phyloP scores from a whole-genome alignment of 2,329 filamentous ascomycete genomes.

The Basipetospora sp. region DNA sequence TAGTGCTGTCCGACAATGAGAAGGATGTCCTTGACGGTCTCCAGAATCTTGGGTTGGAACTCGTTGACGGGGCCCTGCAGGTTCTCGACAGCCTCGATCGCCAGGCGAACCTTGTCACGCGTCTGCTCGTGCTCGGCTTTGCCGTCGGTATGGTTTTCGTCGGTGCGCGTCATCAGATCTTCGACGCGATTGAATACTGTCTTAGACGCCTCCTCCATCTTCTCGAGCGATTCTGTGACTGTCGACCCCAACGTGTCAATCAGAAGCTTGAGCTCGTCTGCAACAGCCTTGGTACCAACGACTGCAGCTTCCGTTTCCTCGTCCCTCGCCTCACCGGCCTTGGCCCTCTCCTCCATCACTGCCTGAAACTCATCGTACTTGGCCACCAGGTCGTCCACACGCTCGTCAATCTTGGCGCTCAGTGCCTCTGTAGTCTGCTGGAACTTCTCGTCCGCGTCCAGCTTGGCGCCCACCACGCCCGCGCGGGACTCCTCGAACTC shows the following conservation, averaged over 20 bases:
- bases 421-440: slow-evolving; percentile 41
- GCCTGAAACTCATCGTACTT: slow-evolving; percentile 81
- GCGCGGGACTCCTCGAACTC: slow-evolving; percentile 81
- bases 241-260: slow-evolving; percentile 72
- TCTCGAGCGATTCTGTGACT: slow-evolving; percentile 70
- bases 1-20: slow-evolving; percentile 72
- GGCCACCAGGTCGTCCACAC: slow-evolving; percentile 59
- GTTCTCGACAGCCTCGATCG: slow-evolving; percentile 56
- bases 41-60: slow-evolving; percentile 75
- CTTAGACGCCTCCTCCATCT: slow-evolving; percentile 74
- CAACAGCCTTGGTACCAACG: slow-evolving; percentile 58
- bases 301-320: slow-evolving; percentile 59
- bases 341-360: slow-evolving; percentile 57
- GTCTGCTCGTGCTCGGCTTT: slow-evolving; percentile 73
- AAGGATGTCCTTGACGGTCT: slow-evolving; percentile 74
- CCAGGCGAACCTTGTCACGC: slow-evolving; percentile 63
- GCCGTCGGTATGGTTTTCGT: slow-evolving; percentile 57
- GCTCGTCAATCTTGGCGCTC: slow-evolving; percentile 44
- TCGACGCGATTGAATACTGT: slow-evolving; percentile 74
- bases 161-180: slow-evolving; percentile 58
- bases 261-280: slow-evolving; percentile 74
- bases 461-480: slow-evolving; percentile 63
- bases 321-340: slow-evolving; percentile 59
- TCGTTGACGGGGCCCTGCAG: slow-evolving; percentile 68
- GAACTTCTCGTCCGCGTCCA: slow-evolving; percentile 71